A percentile compares a stretch with the other conserved stretches of the same genome.
Conservation (phyloP, 768 basidiomycete species). For the Leucocoprinus sp. region DNA sequence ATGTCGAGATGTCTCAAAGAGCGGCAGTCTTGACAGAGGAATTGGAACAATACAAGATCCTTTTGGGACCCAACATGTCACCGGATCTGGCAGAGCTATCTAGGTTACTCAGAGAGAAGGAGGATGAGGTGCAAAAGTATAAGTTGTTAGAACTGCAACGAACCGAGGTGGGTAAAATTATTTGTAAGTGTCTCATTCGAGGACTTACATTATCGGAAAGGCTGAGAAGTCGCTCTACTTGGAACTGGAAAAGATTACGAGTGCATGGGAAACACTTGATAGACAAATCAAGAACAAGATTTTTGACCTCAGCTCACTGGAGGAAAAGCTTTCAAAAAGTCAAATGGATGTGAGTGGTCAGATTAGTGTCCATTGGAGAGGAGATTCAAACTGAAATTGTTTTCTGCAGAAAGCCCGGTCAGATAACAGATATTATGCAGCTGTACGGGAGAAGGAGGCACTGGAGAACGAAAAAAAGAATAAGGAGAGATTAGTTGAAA, state of each 20-base stretch:
- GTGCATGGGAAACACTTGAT: constrained; percentile 81
- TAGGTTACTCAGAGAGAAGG: constrained; percentile 53
- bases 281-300: constrained; percentile 78
- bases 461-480: constrained; percentile 69
- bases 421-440: constrained; percentile 89
- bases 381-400: neutral
- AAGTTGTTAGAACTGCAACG: constrained; percentile 59
- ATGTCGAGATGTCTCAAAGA: constrained; percentile 42
- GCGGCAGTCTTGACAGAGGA: constrained; percentile 37
- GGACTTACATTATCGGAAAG: constrained; percentile 25
- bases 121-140: constrained; percentile 56
- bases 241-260: constrained; percentile 80
- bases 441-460: constrained; percentile 85
- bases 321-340: constrained; percentile 61
- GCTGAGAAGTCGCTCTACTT: constrained; percentile 70
- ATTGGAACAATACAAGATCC: constrained; percentile 51
- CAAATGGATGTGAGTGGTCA: constrained; percentile 53
- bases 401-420: constrained; percentile 82
- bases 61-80: constrained; percentile 46
- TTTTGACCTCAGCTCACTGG: constrained; percentile 66
- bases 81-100: constrained; percentile 46
- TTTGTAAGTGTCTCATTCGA: constrained; percentile 2
- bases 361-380: neutral
- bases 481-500: constrained; percentile 39
- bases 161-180: constrained; percentile 40